phyloP scores from a whole-genome alignment of 192 early-diverging fungal species.

The Backusella morwellensis region DNA sequence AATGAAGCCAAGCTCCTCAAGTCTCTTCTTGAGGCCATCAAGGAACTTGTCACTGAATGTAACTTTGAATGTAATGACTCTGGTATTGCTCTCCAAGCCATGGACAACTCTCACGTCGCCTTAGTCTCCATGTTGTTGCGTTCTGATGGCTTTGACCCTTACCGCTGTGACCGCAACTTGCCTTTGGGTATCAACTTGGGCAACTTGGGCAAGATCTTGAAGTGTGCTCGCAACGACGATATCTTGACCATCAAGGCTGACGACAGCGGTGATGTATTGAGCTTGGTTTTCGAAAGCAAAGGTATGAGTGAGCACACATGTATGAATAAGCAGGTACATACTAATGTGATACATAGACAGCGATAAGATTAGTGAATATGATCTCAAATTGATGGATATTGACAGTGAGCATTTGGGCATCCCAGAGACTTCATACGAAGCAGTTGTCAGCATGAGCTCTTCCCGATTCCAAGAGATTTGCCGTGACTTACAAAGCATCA shows the following conservation, averaged over 20 bases:
- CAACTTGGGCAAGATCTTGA: slow-evolving; percentile 89
- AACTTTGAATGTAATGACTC: slow-evolving; percentile 98
- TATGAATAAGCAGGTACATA: too few relatives aligned
- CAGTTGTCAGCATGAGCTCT: slow-evolving; percentile 84
- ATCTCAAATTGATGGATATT: slow-evolving; percentile 98
- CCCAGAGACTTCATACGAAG: slow-evolving; percentile 93
- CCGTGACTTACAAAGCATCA: slow-evolving; percentile 78
- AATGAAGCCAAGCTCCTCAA: slow-evolving; percentile 86
- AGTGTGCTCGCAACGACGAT: slow-evolving; percentile 91
- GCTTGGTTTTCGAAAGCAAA: slow-evolving; percentile 72
- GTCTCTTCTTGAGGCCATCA: slow-evolving; percentile 94
- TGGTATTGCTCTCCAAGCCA: slow-evolving; percentile 95
- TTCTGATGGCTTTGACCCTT: slow-evolving; percentile 79
- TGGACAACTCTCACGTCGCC: slow-evolving; percentile 99
- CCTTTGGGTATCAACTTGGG: slow-evolving; percentile 88
- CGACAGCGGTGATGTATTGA: slow-evolving; percentile 80
- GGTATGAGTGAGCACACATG: slow-evolving; percentile 9
- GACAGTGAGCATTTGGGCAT: slow-evolving; percentile 95
- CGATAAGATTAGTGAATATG: slow-evolving; percentile 85
- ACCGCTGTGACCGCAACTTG: slow-evolving; percentile 88
- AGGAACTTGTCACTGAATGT: slow-evolving; percentile 94
- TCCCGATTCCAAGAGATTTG: slow-evolving; percentile 91
- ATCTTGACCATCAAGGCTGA: slow-evolving; percentile 88
- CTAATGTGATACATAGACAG: slow-evolving; percentile 32
- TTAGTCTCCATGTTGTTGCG: slow-evolving; percentile 84